Evolutionary conservation across 768 basidiomycete species (phyloP).

Genomic region (Artomyces pyxidatus): DNA sequence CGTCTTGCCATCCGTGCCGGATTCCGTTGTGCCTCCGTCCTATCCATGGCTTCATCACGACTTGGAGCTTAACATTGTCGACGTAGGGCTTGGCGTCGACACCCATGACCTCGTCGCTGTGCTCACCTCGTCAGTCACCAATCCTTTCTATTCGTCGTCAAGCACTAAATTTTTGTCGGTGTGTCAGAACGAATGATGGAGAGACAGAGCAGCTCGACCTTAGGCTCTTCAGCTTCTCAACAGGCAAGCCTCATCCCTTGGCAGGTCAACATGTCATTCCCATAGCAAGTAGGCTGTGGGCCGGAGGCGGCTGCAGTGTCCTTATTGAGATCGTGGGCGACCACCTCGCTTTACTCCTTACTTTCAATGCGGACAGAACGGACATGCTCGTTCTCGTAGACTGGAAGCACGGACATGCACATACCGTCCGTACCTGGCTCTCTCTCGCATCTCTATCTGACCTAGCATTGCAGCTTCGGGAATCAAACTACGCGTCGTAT

Average conservation of each 20-base stretch:
- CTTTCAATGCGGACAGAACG: constrained; percentile 7
- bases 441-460: neutral
- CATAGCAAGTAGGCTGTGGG: constrained; percentile 2
- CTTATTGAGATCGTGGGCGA: constrained; percentile 15
- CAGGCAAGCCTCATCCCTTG: constrained; percentile 9
- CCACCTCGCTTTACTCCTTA: constrained; percentile 8
- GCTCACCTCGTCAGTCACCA: constrained; percentile 8
- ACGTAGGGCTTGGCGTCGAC: constrained; percentile 11
- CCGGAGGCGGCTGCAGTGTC: constrained; percentile 6
- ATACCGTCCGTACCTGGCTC: constrained; percentile 15
- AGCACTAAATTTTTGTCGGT: neutral
- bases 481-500: constrained; percentile 12
- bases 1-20: constrained; percentile 3
- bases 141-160: neutral
- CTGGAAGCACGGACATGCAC: constrained; percentile 21
- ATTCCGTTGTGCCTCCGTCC: neutral
- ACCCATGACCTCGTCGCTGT: constrained; percentile 13
- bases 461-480: constrained; percentile 6
- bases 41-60: neutral
- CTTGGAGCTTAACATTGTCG: constrained; percentile 8
- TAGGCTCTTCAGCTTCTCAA: constrained; percentile 10
- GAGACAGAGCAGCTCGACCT: constrained; percentile 5
- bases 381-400: constrained; percentile 18
- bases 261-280: constrained; percentile 8
- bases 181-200: constrained; percentile 3